These are phyloP conservation scores for Chrysanthemum makinoi DNA, from an alignment of 129 eudicot species.

Conservation along the genomic window DNA sequence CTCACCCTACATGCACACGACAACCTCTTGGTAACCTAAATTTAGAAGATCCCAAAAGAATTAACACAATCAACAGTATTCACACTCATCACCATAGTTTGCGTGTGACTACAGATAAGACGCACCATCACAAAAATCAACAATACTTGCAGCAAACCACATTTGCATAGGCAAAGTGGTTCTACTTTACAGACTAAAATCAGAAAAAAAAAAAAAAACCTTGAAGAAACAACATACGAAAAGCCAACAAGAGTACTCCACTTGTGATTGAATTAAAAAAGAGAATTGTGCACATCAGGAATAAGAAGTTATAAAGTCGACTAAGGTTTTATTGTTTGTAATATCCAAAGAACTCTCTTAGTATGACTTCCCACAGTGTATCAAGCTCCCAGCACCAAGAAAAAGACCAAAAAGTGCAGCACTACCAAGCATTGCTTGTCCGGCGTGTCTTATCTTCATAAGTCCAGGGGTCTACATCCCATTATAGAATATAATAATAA, in stretches of 20 bases:
- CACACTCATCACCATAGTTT: background rate
- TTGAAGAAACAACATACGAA: no score
- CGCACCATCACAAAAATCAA: background rate
- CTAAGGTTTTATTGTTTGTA: conserved; percentile 25
- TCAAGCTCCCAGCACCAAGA: conserved; percentile 63
- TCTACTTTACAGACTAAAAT: background rate
- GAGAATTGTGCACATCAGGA: no score
- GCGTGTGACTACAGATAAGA: background rate
- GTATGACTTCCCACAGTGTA: conserved; percentile 57
- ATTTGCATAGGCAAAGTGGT: background rate
- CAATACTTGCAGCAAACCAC: background rate
- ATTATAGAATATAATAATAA: background rate
- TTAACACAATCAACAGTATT: background rate
- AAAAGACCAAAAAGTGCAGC: conserved; percentile 64
- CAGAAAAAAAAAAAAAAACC: no score
- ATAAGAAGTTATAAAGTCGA: no score
- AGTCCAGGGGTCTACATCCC: conserved; percentile 47
- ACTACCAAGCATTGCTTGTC: conserved; percentile 56
- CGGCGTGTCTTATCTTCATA: conserved; percentile 46
- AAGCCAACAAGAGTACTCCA: no score
- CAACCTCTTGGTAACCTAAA: no score
- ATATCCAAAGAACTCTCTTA: conserved; percentile 20
- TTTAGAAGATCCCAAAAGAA: background rate
- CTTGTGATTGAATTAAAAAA: no score
- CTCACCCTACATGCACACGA: no score